These are phyloP conservation scores for Vigna unguiculata DNA, from an alignment of 306 rosid genomes.

Conservation along the genomic window DNA sequence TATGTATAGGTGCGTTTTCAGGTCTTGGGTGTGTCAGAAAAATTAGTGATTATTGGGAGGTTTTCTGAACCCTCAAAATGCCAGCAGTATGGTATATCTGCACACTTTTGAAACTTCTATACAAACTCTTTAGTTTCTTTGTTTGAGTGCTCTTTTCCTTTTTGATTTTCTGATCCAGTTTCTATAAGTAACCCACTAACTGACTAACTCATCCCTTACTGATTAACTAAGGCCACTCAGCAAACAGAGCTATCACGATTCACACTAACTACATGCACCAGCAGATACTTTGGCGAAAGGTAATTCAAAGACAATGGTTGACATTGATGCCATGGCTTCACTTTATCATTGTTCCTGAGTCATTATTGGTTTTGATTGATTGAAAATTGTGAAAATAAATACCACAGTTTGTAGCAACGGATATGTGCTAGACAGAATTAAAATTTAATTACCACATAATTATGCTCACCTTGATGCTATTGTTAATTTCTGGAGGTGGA, in stretches of 20 bases:
- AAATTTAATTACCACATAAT: conserved; percentile 23
- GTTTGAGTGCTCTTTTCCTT: too few species aligned
- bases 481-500: conserved; percentile 87
- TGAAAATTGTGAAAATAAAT: conserved; percentile 5
- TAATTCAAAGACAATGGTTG: conserved; percentile 34
- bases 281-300: conserved; percentile 28
- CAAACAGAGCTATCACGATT: neutral
- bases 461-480: conserved; percentile 92
- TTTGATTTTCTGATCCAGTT: too few species aligned
- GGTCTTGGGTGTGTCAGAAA: too few species aligned
- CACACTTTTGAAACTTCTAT: too few species aligned
- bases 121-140: too few species aligned
- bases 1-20: too few species aligned
- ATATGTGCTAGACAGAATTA: conserved; percentile 13
- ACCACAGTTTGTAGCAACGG: conserved; percentile 17
- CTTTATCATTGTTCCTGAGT: neutral
- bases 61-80: too few species aligned
- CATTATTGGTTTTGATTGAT: conserved; percentile 18
- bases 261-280: conserved; percentile 35
- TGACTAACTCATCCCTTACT: neutral
- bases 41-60: too few species aligned
- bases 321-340: conserved; percentile 23
- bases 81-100: too few species aligned
- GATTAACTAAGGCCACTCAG: neutral
- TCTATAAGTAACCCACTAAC: neutral